Conservation (phyloP, 306 rosid genomes). For the Canavalia gladiata region DNA sequence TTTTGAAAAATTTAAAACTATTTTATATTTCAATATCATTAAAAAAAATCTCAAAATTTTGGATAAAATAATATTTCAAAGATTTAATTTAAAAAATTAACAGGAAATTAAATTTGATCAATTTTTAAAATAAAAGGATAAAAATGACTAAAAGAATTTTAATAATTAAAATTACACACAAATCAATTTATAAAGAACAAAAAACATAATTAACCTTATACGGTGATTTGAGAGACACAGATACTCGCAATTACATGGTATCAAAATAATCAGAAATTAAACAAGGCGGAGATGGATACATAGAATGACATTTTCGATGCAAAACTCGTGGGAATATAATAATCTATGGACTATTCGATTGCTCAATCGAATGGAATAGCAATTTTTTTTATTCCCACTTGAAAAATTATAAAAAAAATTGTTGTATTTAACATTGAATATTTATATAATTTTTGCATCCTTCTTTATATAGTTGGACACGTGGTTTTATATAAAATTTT, state of each 20-base stretch:
- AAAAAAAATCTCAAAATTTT: too few species aligned
- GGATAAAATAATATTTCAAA: too few species aligned
- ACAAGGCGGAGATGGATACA: not conserved
- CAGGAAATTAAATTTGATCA: too few species aligned
- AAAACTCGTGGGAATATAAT: not conserved
- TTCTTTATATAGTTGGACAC: not conserved
- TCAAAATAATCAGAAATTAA: not conserved
- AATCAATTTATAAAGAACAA: too few species aligned
- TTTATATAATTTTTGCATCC: not conserved
- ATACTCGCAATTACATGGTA: not conserved
- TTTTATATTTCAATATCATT: too few species aligned
- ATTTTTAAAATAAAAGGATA: too few species aligned
- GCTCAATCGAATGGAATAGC: not conserved
- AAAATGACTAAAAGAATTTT: too few species aligned
- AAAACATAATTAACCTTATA: too few species aligned
- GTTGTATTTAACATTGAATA: not conserved
- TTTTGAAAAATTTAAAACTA: too few species aligned
- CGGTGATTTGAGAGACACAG: too few species aligned
- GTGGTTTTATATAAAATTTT: not conserved
- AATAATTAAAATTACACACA: too few species aligned
- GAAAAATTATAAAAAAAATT: not conserved
- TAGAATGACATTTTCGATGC: not conserved
- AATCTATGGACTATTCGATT: not conserved
- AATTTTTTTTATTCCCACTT: not conserved
- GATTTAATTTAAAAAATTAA: too few species aligned